Percentiles rank a stretch among this genome's conserved stretches.
Conservation (phyloP, 495 filamentous ascomycete genomes). For the Xylaria castorea region DNA sequence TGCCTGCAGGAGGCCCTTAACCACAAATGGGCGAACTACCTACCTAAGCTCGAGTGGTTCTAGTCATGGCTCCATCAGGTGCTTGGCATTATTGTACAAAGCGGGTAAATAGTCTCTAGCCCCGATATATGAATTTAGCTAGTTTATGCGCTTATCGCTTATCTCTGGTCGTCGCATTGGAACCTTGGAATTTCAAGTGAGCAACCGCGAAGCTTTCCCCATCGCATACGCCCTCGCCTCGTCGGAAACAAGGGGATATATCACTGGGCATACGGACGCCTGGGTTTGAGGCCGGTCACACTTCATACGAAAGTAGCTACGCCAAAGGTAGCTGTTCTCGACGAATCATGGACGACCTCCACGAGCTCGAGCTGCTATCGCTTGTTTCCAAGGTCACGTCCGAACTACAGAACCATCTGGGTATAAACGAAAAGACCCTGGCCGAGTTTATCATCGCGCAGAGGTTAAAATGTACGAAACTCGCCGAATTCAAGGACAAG, state of each 20-base stretch:
- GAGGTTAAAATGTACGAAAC: constrained; percentile 73
- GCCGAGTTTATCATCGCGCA: constrained; percentile 95
- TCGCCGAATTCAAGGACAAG: constrained; percentile 72
- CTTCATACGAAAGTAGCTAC: not conserved
- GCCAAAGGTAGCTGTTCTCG: not conserved
- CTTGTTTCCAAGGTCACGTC: constrained; percentile 94
- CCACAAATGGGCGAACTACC: not conserved
- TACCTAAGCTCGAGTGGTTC: not conserved
- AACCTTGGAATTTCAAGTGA: constrained; percentile 6
- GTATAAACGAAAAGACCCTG: constrained; percentile 90
- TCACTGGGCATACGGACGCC: not conserved
- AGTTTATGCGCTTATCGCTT: constrained; percentile 9
- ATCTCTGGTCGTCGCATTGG: constrained; percentile 11
- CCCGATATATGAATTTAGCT: constrained; percentile 4
- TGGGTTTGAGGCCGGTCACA: not conserved
- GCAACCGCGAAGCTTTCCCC: constrained; percentile 12
- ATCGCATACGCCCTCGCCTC: not conserved
- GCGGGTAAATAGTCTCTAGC: not conserved
- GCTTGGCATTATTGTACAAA: constrained; percentile 2
- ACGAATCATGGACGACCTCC: constrained; percentile 74
- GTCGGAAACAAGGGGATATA: not conserved
- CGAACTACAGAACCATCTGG: constrained; percentile 92
- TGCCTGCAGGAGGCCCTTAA: not conserved
- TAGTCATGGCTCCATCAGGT: not conserved
- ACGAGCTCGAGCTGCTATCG: constrained; percentile 88